Percentiles rank a stretch among this genome's conserved stretches.
These are phyloP conservation scores for Puccinia hordei DNA, from an alignment of 1,284 basidiomycete species.

Conservation along the genomic window DNA sequence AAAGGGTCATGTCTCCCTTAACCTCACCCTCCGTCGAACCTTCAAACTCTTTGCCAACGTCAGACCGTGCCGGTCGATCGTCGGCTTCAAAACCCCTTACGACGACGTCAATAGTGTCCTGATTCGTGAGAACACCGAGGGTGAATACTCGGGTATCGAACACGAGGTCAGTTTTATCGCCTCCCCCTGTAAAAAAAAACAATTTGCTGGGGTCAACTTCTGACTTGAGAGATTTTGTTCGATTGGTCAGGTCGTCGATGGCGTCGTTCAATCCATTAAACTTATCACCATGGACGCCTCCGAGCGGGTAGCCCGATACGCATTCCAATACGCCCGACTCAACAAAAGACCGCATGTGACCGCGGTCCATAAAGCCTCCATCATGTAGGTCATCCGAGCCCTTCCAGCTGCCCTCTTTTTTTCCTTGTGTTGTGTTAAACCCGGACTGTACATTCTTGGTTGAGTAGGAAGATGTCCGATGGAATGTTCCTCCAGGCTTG, in stretches of 20 bases:
- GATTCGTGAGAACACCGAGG: conserved; percentile 99
- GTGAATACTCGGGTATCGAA: conserved; percentile 99
- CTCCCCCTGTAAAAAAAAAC: too few species aligned
- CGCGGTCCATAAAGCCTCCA: conserved; percentile 99
- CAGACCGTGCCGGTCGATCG: conserved; percentile 90
- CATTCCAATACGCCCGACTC: conserved; percentile 93
- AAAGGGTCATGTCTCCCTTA: conserved; percentile 97
- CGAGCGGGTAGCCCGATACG: conserved; percentile 96
- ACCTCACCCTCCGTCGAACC: conserved; percentile 92
- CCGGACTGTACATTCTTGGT: neutral
- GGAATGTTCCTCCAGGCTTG: conserved; percentile 99
- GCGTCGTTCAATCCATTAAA: conserved; percentile 99
- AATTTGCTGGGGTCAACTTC: too few species aligned
- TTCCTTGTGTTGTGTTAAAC: neutral
- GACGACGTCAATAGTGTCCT: conserved; percentile 97
- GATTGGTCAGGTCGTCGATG: conserved; percentile 72
- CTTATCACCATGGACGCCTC: conserved; percentile 99
- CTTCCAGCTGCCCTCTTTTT: conserved; percentile 4
- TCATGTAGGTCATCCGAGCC: conserved; percentile 71
- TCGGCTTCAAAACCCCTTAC: conserved; percentile 97
- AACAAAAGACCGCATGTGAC: conserved; percentile 89
- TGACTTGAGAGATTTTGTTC: too few species aligned
- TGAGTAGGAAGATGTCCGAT: conserved; percentile 87
- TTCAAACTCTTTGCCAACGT: conserved; percentile 99
- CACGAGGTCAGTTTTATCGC: conserved; percentile 70